These are phyloP conservation scores for Wickerhamomyces bisporus DNA, from an alignment of 805 yeast species.

Conservation along the genomic window DNA sequence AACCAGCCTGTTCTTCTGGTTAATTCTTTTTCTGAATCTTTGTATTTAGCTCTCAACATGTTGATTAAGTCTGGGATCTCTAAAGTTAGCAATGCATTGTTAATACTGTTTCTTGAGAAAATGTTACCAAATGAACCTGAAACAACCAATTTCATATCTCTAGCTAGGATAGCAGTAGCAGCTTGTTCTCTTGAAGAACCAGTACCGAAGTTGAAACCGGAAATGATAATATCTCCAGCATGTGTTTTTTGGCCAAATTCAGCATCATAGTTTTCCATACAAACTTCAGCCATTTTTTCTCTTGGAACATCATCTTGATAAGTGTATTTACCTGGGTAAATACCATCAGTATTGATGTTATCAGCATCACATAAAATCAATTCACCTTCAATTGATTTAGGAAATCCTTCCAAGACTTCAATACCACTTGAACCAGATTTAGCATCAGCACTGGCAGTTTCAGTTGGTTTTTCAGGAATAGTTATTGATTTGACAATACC, in stretches of 20 bases:
- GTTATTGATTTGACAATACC: conserved; percentile 41
- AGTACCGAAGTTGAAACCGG: conserved; percentile 96
- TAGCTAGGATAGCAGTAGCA: conserved; percentile 94
- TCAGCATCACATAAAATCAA: conserved; percentile 95
- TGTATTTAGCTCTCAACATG: conserved; percentile 66
- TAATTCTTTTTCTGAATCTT: conserved; percentile 52
- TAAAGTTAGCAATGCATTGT: conserved; percentile 89
- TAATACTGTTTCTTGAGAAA: conserved; percentile 91
- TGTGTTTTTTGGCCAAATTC: conserved; percentile 79
- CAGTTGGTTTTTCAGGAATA: conserved; percentile 24
- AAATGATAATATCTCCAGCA: conserved; percentile 83
- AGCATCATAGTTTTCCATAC: conserved; percentile 97
- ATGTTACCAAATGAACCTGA: conserved; percentile 98
- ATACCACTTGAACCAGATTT: conserved; percentile 40
- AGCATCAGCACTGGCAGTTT: conserved; percentile 22
- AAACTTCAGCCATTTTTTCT: conserved; percentile 96
- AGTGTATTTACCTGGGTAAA: conserved; percentile 98
- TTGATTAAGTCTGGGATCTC: conserved; percentile 87
- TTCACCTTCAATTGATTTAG: conserved; percentile 84
- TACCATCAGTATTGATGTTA: conserved; percentile 95
- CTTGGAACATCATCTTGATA: conserved; percentile 95
- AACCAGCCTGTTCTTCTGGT: conserved; percentile 95
- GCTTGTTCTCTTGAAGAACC: conserved; percentile 99
- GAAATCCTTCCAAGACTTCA: conserved; percentile 88
- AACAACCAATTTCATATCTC: conserved; percentile 88